These are phyloP conservation scores for Angomonas ambiguus DNA, from an alignment of 208 protist species.

Conservation along the genomic window DNA sequence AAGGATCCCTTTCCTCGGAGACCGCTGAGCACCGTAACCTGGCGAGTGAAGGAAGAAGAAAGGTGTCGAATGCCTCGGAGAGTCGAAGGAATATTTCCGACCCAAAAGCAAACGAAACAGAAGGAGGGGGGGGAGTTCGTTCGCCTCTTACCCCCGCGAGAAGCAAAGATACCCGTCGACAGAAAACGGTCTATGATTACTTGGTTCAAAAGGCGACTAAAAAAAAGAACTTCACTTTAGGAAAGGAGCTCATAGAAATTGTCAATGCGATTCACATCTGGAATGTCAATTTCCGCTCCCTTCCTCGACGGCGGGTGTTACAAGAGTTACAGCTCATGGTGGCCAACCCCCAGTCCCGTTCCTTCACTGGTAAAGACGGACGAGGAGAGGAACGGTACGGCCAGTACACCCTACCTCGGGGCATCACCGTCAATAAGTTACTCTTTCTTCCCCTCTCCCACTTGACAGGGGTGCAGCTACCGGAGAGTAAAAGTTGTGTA, in stretches of 20 bases:
- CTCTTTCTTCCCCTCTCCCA: neutral
- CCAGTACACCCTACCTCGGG: neutral
- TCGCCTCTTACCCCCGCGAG: too few relatives aligned
- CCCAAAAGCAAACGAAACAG: too few relatives aligned
- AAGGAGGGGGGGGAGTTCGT: too few relatives aligned
- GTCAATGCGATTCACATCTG: neutral
- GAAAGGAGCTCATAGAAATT: neutral
- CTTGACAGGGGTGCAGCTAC: conserved; percentile 1
- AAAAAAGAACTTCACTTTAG: neutral
- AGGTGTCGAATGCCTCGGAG: too few relatives aligned
- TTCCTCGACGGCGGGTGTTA: neutral
- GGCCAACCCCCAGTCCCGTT: neutral
- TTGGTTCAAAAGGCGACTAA: neutral
- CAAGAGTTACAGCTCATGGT: neutral
- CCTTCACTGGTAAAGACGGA: neutral
- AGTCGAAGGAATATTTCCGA: too few relatives aligned
- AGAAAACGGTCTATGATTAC: neutral
- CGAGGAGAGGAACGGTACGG: neutral
- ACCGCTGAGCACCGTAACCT: too few relatives aligned
- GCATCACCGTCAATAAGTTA: neutral
- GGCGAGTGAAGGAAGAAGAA: too few relatives aligned
- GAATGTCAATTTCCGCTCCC: neutral
- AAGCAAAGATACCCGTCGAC: too few relatives aligned
- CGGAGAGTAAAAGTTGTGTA: too few relatives aligned
- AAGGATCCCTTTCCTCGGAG: too few relatives aligned